A percentile compares a stretch with the other conserved stretches of the same genome.
These are phyloP conservation scores for Fusarium secorum DNA, from an alignment of 2,329 filamentous ascomycete species.

Conservation along the genomic window DNA sequence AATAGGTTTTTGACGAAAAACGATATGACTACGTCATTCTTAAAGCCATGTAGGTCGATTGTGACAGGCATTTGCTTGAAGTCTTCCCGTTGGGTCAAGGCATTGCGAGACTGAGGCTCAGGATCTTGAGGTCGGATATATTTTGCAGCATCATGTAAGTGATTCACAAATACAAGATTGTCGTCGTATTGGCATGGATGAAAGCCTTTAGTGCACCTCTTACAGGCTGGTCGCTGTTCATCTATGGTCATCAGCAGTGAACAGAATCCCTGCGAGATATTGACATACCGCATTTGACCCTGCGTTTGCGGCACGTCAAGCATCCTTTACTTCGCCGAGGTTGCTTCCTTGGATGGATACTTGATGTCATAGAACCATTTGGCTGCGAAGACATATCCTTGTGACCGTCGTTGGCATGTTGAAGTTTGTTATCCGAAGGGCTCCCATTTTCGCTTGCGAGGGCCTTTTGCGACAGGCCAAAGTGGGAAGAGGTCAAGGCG, in stretches of 20 bases:
- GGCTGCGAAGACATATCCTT: background rate
- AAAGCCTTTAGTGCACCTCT: background rate
- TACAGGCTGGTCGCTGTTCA: background rate
- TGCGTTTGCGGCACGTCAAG: background rate
- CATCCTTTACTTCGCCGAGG: background rate
- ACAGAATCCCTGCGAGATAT: accelerated
- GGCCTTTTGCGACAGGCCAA: background rate
- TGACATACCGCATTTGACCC: background rate
- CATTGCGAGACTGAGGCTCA: background rate
- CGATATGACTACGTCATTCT: background rate
- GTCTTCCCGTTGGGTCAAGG: background rate
- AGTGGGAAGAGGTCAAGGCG: background rate
- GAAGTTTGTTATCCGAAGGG: no score
- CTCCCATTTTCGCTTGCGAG: background rate
- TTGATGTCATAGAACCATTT: background rate
- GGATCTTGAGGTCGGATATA: no score
- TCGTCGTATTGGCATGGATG: background rate
- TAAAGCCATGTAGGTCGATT: background rate
- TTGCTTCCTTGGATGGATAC: background rate
- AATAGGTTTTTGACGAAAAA: background rate
- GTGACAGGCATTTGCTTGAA: background rate
- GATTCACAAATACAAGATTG: background rate
- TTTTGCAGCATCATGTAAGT: no score
- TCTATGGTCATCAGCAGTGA: background rate
- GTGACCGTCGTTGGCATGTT: background rate